Evolutionary conservation across 495 filamentous ascomycete species (phyloP), one percentile per base, ranked within the genome.

Genomic region (Amniculicola lignicola): DNA sequence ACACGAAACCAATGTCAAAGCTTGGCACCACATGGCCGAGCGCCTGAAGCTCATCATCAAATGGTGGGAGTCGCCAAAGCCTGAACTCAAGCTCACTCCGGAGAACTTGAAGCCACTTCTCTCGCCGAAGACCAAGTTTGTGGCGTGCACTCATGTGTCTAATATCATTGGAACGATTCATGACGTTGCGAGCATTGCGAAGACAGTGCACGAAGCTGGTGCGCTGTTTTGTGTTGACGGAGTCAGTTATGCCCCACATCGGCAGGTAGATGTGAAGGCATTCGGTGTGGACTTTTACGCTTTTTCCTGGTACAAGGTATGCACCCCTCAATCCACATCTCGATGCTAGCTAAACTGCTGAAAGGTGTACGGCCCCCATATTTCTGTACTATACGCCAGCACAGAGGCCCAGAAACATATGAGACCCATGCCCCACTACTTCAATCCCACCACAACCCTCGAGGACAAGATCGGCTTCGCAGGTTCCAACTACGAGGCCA

Each of bases 111-210:
- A 72, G 39, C 58, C 72, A 0, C 72, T 89, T 12, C 71, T 89
- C 2, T 77, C 74, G 0, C 51, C 72, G 3, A 78, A 76, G 65
- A 88, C 84, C 5, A 74, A 78, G 25, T 72, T 89, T 3, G 83
- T 89, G 1, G 72, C 84, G 1, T 86, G 79, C 67, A 87, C 85
- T 0, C 86, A 90, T 67, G 76, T 78, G 1, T 78, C 74, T 38
- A 90, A 90, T 62, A 80, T 90, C 47, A 76, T 88, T 0, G 87
- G 87, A 2, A 83, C 74, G 11, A 85, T 89, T 59, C 78, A 81
- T 56, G 76, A 83, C 47, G 74, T 89, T 46, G 74, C 72, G 50
- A 76, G 64, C 23, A 82, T 82, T 62, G 75, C 77, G 14, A 69
- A 68, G 27, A 72, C 61, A 28, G 84, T 84, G 5, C 82, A 79